Base-by-base conservation (phyloP, 176 grass and related monocot genomes). In the Tillandsia leiboldiana region DNA sequence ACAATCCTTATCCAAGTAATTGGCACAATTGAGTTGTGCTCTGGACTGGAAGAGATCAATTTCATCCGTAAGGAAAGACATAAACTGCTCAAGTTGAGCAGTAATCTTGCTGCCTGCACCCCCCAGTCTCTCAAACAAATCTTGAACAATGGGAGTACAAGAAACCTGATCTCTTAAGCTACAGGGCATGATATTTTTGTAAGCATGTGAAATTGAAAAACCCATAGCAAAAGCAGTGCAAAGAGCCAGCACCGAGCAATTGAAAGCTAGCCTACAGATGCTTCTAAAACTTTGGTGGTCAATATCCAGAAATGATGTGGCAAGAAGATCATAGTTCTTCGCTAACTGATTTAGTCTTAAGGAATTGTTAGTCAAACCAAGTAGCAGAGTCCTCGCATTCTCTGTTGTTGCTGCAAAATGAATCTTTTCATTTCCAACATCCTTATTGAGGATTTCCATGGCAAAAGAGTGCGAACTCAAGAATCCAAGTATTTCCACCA, bases 321-420 rank as follows among this genome's bases (percentile, higher is more conserved):
- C 78, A 51, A 96, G 79, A 49, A 96, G 76, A 78, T 96, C 93
- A 27, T 89, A 96, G 67, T 77, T 81, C 51, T 92, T 91, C 59
- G 79, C 86, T 61, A 96, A 78, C 48, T 83, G 76, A 73, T 72
- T 75, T 65, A 92, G 29, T 69, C 74, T 83, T 73, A 76, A 67
- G 48, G 86, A 91, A 79, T 75, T 81, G 67, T 77, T 68, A 68
- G 42, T 76, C 71, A 97, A 73, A 84, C 66, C 73, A 83, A 75
- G 65, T 52, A 83, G 27, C 28, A 84, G 70, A 67, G 51, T 63
- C 22, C 63, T 63, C 49, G 72, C 22, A 75, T 68, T 51, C 61
- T 90, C 63, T 72, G 42, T 63, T 48, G 51, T 24, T 73, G 78
- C 49, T 73, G 12, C 53, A 56, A 58, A 56, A 74, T 72, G 26